Percentiles rank a stretch among this genome's conserved stretches.
Conservation (phyloP, 495 filamentous ascomycete species). For the Talaromyces stipitatus region DNA sequence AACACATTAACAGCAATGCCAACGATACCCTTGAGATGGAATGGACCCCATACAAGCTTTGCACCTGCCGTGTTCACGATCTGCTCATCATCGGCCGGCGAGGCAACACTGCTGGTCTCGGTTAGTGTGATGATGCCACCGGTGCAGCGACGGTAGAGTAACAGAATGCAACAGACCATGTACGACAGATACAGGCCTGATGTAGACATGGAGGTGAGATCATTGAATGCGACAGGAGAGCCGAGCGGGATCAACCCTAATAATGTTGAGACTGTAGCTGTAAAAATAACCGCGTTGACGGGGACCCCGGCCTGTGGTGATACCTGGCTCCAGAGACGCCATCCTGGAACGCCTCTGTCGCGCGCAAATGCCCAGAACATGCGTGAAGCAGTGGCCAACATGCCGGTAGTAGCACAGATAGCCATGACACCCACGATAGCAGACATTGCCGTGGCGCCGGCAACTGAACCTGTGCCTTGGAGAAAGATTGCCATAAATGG, state of each 20-base stretch:
- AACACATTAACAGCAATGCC: constrained; percentile 21
- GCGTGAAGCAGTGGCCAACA: constrained; percentile 48
- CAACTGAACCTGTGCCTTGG: constrained; percentile 35
- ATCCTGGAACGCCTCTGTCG: constrained; percentile 43
- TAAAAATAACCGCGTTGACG: neutral
- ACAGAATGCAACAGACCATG: constrained; percentile 25
- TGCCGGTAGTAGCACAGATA: constrained; percentile 43
- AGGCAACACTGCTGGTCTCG: neutral
- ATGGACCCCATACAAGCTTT: constrained; percentile 32
- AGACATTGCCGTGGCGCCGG: constrained; percentile 43
- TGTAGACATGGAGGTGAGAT: constrained; percentile 27
- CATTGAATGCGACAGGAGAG: constrained; percentile 29
- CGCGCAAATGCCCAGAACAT: constrained; percentile 53
- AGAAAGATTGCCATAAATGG: constrained; percentile 50
- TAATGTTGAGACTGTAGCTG: constrained; percentile 11
- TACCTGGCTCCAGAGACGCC: constrained; percentile 11
- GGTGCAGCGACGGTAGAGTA: constrained; percentile 5
- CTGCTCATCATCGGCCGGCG: constrained; percentile 3
- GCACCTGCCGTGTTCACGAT: constrained; percentile 21
- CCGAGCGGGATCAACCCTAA: constrained; percentile 31
- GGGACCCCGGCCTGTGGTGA: constrained; percentile 15
- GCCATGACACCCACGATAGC: constrained; percentile 41
- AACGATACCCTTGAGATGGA: constrained; percentile 22
- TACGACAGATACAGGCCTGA: constrained; percentile 31
- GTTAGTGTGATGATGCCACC: neutral